Evolutionary conservation across 208 protist genomes (phyloP), one percentile per base, ranked within the genome.

Genomic region (Angomonas desouzai): DNA sequence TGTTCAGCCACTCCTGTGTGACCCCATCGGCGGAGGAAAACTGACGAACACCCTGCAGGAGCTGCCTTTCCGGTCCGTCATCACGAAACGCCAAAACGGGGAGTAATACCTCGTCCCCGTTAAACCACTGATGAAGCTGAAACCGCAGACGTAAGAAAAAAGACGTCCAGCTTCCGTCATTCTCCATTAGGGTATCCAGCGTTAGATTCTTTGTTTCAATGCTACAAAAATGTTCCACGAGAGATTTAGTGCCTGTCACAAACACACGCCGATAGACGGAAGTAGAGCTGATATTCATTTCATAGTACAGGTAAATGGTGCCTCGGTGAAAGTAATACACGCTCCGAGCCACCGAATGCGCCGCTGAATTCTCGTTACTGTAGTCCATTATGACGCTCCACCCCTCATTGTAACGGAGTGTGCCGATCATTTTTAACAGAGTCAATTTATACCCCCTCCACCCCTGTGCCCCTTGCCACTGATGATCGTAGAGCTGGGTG

Each of bases 371-470:
- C 32, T 80, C 76, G 28, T 76, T 49, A 38, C 64, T 70, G 63
- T 85, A 82, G 62, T 91, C 79, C 53, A 95, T 83, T 30, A 93
- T 64, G 16, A 93, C 86, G 57, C 82, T 85, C 89, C 86, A 95
- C 4, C 86, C 86, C 62, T 93, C 72, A 64, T 87, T 93, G 48
- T 87, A 80, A 55, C 86, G 79, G n/a, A 84, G 77, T 18, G 72
- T 81, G 16, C 84, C 84, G 6, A 84, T 68, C 28, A 78, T 70
- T 30, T 77, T 77, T 55, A 93, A 70, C 13, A 79, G 38, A 29
- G 60, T 59, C 48, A 65, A 23, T 51, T 69, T 73, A 27, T 72
- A 59, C 0, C 62, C 47, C 11, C 58, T 63, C 25, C 73, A 43
- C 20, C 79, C 64, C 13, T 75, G 55, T 1, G 65, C 63, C 51